A percentile compares a stretch with the other conserved stretches of the same genome.
Evolutionary conservation across 768 basidiomycete species (phyloP).

Genomic region (Hemileccinum impolitum): DNA sequence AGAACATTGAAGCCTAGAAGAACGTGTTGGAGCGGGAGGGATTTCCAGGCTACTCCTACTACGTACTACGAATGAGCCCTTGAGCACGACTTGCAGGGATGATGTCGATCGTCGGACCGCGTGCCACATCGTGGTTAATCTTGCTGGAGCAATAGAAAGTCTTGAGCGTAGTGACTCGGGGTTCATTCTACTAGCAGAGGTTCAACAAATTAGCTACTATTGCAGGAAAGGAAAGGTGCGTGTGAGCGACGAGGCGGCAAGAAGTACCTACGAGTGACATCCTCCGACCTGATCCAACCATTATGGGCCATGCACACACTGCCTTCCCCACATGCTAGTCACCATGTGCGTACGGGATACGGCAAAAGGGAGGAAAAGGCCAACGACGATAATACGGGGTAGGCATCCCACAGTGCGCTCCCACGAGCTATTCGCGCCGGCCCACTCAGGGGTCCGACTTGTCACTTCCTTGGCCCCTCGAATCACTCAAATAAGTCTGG

Average conservation of each 20-base stretch:
- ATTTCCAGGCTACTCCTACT: slow-evolving; percentile 8
- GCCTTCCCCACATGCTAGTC: slow-evolving; percentile 10
- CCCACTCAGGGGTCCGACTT: slow-evolving; percentile 32
- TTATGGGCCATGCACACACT: slow-evolving; percentile 3
- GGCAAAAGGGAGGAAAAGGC: neutral
- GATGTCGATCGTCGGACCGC: slow-evolving; percentile 12
- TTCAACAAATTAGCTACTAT: slow-evolving; percentile 7
- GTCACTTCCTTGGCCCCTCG: slow-evolving; percentile 16
- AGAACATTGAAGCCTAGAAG: neutral
- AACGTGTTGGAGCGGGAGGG: neutral
- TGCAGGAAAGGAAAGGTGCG: slow-evolving; percentile 9
- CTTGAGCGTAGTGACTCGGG: slow-evolving; percentile 11
- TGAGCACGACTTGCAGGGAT: slow-evolving; percentile 10
- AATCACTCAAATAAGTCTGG: slow-evolving; percentile 30
- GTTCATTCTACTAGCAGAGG: slow-evolving; percentile 14
- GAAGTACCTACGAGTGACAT: neutral
- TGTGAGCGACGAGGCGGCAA: slow-evolving; percentile 27
- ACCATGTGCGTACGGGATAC: slow-evolving; percentile 5
- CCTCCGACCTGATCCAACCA: slow-evolving; percentile 8
- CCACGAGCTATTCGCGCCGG: slow-evolving; percentile 26
- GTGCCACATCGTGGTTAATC: slow-evolving; percentile 28
- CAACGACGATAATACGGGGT: slow-evolving; percentile 4
- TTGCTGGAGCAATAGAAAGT: slow-evolving; percentile 4
- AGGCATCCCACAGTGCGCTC: slow-evolving; percentile 16
- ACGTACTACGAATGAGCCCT: neutral